A percentile compares a stretch with the other conserved stretches of the same genome.
phyloP scores from a whole-genome alignment of 2,329 filamentous ascomycete species.

The Aspergillus japonicus region DNA sequence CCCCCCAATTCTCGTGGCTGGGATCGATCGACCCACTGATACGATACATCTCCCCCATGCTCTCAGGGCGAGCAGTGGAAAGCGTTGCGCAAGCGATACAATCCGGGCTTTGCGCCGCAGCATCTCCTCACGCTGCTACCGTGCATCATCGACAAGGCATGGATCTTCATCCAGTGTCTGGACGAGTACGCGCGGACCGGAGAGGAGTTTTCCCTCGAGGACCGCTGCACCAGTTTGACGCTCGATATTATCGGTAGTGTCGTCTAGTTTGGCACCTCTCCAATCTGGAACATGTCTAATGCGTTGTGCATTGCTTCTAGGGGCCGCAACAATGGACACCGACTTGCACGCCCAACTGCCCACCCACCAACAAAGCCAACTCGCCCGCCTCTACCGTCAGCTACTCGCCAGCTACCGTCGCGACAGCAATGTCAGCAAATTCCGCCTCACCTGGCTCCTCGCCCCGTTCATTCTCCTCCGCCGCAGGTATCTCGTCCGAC shows the following conservation, averaged over 20 bases:
- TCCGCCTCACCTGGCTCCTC: background rate
- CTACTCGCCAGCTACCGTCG: constrained; percentile 15
- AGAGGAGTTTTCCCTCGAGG: constrained; percentile 27
- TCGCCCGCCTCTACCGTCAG: constrained; percentile 24
- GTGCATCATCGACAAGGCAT: constrained; percentile 28
- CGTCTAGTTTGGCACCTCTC: no score
- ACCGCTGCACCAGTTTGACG: constrained; percentile 27
- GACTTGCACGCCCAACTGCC: constrained; percentile 24
- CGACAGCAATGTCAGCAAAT: background rate
- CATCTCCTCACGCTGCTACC: constrained; percentile 29
- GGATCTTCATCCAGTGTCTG: constrained; percentile 24
- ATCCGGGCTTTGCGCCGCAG: constrained; percentile 30
- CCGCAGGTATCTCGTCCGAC: background rate
- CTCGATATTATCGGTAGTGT: constrained; percentile 34
- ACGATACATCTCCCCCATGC: background rate
- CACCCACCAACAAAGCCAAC: constrained; percentile 15
- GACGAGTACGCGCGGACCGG: constrained; percentile 17
- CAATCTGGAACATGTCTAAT: no score
- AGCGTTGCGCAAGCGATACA: constrained; percentile 30
- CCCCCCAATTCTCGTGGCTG: no score
- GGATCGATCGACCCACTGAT: background rate
- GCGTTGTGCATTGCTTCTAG: background rate
- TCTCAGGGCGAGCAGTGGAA: constrained; percentile 30
- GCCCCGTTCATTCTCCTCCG: background rate
- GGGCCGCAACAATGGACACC: constrained; percentile 19